Conservation (phyloP, 129 eudicot species). For the Chrysanthemum seticuspe region DNA sequence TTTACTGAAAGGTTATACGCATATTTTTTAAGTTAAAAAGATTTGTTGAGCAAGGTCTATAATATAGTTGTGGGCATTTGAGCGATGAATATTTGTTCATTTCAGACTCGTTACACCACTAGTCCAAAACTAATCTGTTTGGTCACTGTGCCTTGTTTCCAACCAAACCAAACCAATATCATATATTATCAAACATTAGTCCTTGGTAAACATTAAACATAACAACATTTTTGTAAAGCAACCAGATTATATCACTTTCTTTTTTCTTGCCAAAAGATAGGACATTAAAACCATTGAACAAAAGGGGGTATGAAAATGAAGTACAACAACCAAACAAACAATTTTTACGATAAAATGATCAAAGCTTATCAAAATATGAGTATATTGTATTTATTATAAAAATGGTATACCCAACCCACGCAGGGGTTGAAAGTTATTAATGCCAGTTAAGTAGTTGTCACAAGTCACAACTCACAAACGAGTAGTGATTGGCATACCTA, state of each 20-base stretch:
- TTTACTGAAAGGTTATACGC: background rate
- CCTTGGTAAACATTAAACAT: background rate
- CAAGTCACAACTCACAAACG: background rate
- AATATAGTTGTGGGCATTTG: background rate
- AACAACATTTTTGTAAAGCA: background rate
- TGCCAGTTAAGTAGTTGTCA: background rate
- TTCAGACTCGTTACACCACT: background rate
- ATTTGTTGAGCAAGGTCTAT: background rate
- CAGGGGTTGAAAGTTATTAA: background rate
- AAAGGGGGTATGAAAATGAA: background rate
- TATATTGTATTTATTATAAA: no score
- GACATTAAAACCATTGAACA: background rate
- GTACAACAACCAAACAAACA: conserved; percentile 10
- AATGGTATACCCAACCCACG: background rate
- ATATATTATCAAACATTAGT: background rate
- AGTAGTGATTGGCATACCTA: no score
- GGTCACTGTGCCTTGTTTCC: background rate
- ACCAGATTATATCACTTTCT: background rate
- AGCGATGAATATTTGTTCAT: background rate
- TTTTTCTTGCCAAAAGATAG: background rate
- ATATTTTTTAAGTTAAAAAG: background rate
- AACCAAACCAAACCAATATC: background rate
- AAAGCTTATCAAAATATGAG: no score
- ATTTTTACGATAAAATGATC: background rate
- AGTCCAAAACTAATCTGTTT: background rate